Evolutionary conservation across 768 basidiomycete genomes (phyloP), one percentile per base, ranked within the genome.

Genomic region (Leccinum ochraceum): DNA sequence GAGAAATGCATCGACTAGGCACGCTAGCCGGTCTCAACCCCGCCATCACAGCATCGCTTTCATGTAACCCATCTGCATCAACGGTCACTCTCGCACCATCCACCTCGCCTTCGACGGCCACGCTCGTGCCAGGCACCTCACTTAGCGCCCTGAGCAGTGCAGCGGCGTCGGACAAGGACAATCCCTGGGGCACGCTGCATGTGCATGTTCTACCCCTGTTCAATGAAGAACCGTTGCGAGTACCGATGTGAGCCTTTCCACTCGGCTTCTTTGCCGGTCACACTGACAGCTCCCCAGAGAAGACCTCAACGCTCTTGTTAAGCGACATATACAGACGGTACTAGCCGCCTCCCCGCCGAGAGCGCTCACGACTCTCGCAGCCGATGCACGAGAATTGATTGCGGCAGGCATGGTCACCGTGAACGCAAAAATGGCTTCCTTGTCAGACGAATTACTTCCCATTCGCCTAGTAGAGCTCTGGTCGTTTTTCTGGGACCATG

Each of bases 401-500:
- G 85, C 85, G 1, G 82, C 86, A 2, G 95, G 95, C 11, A 98
- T 96, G 93, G 84, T 94, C 55, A 98, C 94, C 3, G 80, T 98
- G 26, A 94, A 92, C 65, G 86, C 93, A 0, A 95, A 92, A 67
- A 79, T 98, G 6, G 78, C 81, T 32, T 86, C 83, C 4, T 77
- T 90, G 9, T 89, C 94, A 28, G 94, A 95, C 48, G 87, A 89
- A 42, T 85, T 88, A 68, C 79, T 98, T 16, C 77, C 95, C 6
- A 78, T 79, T 5, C 81, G 92, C 30, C 81, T 96, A 17, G 90
- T 94, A 2, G 94, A 95, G 66, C 81, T 91, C 17, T 98, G 95
- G 94, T 84, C 82, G 14, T 95, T 96, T 79, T 97, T 97, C 75
- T 96, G 92, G 89, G 90, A 90, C 66, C 87, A 91, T 61, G 87